A percentile compares a stretch with the other conserved stretches of the same genome.
phyloP scores from a whole-genome alignment of 768 basidiomycete species.

The Phanerochaete carnosa region DNA sequence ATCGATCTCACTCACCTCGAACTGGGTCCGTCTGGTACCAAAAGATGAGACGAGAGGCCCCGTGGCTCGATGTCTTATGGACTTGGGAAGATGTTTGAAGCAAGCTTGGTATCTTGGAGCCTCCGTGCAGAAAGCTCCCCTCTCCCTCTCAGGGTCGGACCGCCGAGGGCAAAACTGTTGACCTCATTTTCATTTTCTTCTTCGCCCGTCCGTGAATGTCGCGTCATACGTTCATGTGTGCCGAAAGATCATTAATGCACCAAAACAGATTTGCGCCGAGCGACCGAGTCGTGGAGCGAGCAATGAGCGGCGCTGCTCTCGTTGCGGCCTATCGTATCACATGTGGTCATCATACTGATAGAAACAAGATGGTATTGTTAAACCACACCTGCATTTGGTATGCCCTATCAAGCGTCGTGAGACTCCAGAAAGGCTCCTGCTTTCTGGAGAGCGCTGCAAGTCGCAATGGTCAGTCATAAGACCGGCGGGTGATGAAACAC shows the following conservation, averaged over 20 bases:
- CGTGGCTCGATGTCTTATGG: neutral
- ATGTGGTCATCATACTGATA: neutral
- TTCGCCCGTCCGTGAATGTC: neutral
- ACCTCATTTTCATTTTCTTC: neutral
- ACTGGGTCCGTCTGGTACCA: neutral
- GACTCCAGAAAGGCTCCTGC: neutral
- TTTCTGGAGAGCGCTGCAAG: neutral
- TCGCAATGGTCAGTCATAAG: neutral
- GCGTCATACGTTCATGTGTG: neutral
- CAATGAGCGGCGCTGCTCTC: neutral
- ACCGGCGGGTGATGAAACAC: neutral
- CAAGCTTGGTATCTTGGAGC: neutral
- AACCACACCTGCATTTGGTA: neutral
- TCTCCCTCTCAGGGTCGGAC: neutral
- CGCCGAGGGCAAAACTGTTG: neutral
- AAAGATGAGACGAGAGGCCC: neutral
- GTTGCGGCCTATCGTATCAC: neutral
- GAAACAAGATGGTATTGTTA: neutral
- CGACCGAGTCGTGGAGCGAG: too few species aligned
- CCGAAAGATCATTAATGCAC: too few species aligned
- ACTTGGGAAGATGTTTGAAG: neutral
- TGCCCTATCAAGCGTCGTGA: neutral
- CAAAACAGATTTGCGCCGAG: too few species aligned
- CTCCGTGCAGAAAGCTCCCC: neutral
- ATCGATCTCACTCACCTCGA: neutral